Conservation (phyloP, 2,329 filamentous ascomycete species). For the Pseudogymnoascus verrucosus region DNA sequence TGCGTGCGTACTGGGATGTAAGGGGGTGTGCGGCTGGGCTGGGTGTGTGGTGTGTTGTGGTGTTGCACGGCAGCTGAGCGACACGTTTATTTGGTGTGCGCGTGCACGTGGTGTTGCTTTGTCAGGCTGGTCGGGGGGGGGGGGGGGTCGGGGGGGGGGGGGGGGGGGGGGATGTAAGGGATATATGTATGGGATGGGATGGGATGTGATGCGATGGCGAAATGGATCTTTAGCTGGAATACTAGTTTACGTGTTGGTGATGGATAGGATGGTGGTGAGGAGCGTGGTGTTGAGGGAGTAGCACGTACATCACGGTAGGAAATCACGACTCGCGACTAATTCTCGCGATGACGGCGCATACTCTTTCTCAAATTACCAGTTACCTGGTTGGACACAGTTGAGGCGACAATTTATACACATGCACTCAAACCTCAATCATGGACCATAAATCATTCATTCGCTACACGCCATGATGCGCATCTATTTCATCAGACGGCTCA, state of each 20-base stretch:
- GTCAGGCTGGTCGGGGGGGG: no score
- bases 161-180: background rate
- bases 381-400: no score
- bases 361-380: no score
- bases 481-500: background rate
- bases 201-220: background rate
- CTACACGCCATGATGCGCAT: background rate
- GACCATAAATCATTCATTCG: background rate
- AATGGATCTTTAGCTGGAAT: background rate
- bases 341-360: background rate
- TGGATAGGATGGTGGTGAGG: background rate
- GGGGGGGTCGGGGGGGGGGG: background rate
- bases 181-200: background rate
- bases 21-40: no score
- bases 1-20: background rate
- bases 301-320: background rate
- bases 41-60: no score
- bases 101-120: background rate
- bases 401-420: background rate
- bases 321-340: background rate
- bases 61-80: no score
- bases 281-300: background rate
- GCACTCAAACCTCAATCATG: background rate
- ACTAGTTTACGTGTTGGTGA: background rate
- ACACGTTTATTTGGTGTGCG: no score